phyloP scores from a whole-genome alignment of 228 moss, liverwort and hornwort genomes.

The Sphagnum fallax region DNA sequence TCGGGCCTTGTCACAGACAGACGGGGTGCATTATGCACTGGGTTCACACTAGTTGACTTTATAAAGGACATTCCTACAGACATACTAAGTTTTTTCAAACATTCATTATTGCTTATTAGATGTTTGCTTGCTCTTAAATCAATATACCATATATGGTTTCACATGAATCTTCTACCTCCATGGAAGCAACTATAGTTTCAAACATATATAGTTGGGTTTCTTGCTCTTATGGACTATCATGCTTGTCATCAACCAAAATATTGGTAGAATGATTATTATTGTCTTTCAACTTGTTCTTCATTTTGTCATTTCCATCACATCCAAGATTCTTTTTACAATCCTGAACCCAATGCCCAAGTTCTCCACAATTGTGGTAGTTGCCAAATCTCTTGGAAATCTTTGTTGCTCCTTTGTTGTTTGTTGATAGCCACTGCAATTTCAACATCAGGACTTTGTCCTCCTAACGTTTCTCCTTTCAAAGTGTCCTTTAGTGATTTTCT shows the following conservation, averaged over 20 bases:
- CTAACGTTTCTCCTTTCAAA: too few relatives aligned
- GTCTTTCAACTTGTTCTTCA: not conserved
- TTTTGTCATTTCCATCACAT: not conserved
- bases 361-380: not conserved
- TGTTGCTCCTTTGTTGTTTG: too few relatives aligned
- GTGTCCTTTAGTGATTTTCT: too few relatives aligned
- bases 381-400: not conserved
- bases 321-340: not conserved
- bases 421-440: too few relatives aligned
- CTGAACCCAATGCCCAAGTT: not conserved
- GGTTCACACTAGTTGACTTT: too few relatives aligned
- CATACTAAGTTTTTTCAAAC: not conserved
- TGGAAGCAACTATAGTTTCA: not conserved
- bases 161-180: not conserved
- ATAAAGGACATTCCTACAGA: not conserved
- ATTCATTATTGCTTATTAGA: not conserved
- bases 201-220: not conserved
- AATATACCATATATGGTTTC: not conserved
- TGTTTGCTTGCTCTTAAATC: not conserved
- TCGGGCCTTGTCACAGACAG: too few relatives aligned
- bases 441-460: too few relatives aligned
- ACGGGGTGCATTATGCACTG: too few relatives aligned
- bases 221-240: not conserved
- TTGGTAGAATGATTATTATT: too few relatives aligned
- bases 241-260: not conserved